Evolutionary conservation across 306 rosid species (phyloP).

Genomic region (Cucumis sativus): DNA sequence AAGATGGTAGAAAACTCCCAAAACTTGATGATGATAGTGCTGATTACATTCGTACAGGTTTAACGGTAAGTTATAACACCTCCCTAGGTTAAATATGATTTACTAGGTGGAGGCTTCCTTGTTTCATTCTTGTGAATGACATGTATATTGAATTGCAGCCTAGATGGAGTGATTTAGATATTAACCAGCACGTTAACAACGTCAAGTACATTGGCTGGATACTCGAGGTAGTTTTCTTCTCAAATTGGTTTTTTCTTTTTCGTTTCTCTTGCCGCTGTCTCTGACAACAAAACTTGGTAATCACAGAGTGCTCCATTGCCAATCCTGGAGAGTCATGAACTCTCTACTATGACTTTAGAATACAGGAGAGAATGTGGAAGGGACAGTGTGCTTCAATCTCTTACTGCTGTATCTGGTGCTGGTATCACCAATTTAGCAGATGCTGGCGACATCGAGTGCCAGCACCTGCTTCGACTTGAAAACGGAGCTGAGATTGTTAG

Average conservation of each 20-base stretch:
- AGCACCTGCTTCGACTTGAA: slow-evolving; percentile 88
- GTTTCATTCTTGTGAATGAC: neutral
- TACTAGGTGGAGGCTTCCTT: neutral
- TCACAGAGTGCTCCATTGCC: slow-evolving; percentile 89
- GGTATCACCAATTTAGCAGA: slow-evolving; percentile 41
- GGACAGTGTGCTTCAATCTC: slow-evolving; percentile 89
- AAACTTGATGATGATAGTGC: slow-evolving; percentile 74
- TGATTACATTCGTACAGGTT: slow-evolving; percentile 50
- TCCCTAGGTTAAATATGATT: neutral
- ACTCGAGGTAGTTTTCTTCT: slow-evolving; percentile 57
- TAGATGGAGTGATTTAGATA: slow-evolving; percentile 86
- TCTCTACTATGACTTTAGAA: slow-evolving; percentile 63
- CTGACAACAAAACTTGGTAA: slow-evolving; percentile 7
- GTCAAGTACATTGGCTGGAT: slow-evolving; percentile 99
- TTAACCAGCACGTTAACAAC: slow-evolving; percentile 97
- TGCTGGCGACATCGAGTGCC: slow-evolving; percentile 54
- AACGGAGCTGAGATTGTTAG: slow-evolving; percentile 79
- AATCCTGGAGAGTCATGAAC: slow-evolving; percentile 91
- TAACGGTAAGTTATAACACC: slow-evolving; percentile 41
- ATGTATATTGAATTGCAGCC: slow-evolving; percentile 42
- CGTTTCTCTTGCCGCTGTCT: neutral
- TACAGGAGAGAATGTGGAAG: slow-evolving; percentile 96
- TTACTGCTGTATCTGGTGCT: slow-evolving; percentile 50
- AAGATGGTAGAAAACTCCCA: slow-evolving; percentile 67
- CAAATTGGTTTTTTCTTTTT: too few relatives aligned